Evolutionary conservation across 2,329 filamentous ascomycete genomes (phyloP).

Genomic region (Aspergillus sp.): DNA sequence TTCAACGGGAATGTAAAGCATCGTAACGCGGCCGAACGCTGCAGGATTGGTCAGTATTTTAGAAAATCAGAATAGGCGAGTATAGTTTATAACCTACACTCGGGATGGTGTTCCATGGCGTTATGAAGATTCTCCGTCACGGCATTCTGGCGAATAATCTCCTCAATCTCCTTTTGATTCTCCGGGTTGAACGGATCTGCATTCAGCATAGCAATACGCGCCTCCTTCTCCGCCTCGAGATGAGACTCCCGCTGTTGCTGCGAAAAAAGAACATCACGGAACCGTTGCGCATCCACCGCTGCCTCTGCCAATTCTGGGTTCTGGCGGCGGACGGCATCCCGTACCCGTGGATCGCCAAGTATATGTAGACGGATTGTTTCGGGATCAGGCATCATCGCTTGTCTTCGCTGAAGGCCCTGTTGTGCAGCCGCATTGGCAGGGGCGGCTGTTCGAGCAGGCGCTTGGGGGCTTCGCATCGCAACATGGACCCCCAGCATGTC

Average conservation of each 20-base stretch:
- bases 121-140: slow-evolving; percentile 95
- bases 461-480: slow-evolving; percentile 23
- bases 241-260: slow-evolving; percentile 63
- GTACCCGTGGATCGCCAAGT: slow-evolving; percentile 65
- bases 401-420: slow-evolving; percentile 21
- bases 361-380: slow-evolving; percentile 78
- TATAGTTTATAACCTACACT: slow-evolving; percentile 55
- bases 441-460: slow-evolving; percentile 21
- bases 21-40: slow-evolving; percentile 92
- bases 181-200: slow-evolving; percentile 91
- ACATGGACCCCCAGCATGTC: slow-evolving; percentile 91
- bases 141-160: slow-evolving; percentile 90
- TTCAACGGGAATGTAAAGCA: slow-evolving; percentile 92
- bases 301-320: slow-evolving; percentile 70
- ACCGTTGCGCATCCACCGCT: slow-evolving; percentile 66
- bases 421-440: slow-evolving; percentile 21
- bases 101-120: slow-evolving; percentile 93
- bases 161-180: slow-evolving; percentile 84
- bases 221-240: slow-evolving; percentile 66
- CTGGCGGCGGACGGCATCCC: slow-evolving; percentile 61
- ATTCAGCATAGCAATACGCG: slow-evolving; percentile 77
- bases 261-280: slow-evolving; percentile 62
- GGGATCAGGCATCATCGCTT: slow-evolving; percentile 48
- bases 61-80: background rate
- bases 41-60: background rate